Base-by-base conservation (phyloP, 768 basidiomycete species). In the Gymnopilus junonius region DNA sequence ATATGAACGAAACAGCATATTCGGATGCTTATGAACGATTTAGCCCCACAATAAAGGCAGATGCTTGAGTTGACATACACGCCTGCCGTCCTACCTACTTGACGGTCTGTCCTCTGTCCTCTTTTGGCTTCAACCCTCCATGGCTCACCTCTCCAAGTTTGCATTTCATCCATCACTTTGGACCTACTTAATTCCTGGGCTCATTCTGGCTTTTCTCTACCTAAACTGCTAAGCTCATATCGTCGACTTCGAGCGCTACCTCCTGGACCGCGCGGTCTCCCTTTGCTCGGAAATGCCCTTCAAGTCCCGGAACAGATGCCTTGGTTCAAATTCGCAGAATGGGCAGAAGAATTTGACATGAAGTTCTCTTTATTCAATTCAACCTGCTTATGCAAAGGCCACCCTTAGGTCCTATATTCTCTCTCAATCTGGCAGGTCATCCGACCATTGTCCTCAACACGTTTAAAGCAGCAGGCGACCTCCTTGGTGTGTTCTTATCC, bases 231-330 rank as follows among this genome's bases (percentile, higher is more conserved):
- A 15, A 31, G 14, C 4, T n/a, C 1, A 3, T 50, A 51, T 27
- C 34, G 46, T 10, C 58, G 46, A 2, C 40, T n/a, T 25, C 45
- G 43, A 25, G n/a, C 37, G n/a, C 32, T 85, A 27, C 89, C 89
- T 37, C 89, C 90, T 61, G 89, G 90, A 23, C 90, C 90, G 56
- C 83, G 78, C 61, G 86, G 87, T 0, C 72, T 88, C 56, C 88
- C 87, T 0, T 23, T 89, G 51, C 67, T 91, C 5, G 90, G 90
- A 4, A 91, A 92, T 73, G 66, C 89, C 14, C 71, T 77, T 37
- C 83, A 91, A 66, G 75, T 91, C 50, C 83, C 83, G 1, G 8
- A 4, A 4, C 83, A 84, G 59, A 83, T 89, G 72, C 80, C 87
- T 2, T 91, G 89, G 89, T 70, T 90, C 23, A 73, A 74, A 27